Percentiles rank a stretch among this genome's conserved stretches.
phyloP scores from a whole-genome alignment of 164 flowering plant genomes.

The Sextonia rubra region DNA sequence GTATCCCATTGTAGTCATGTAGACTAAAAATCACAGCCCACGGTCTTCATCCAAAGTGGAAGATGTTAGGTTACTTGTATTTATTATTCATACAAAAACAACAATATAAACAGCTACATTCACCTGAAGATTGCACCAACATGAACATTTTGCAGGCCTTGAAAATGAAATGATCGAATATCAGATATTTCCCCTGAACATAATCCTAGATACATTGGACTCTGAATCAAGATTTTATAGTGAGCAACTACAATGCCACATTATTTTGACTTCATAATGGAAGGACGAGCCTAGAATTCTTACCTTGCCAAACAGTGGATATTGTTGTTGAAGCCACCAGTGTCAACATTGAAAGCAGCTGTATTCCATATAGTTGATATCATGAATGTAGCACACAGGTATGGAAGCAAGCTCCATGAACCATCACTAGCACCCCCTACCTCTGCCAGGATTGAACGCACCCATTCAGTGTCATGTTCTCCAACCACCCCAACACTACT shows the following conservation, averaged over 20 bases:
- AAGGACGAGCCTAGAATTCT: background rate
- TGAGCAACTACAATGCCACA: background rate
- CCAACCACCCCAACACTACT: constrained; percentile 47
- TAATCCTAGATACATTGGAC: background rate
- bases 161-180: background rate
- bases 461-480: constrained; percentile 89
- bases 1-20: background rate
- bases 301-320: constrained; percentile 91
- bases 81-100: background rate
- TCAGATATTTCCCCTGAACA: background rate
- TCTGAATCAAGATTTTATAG: background rate
- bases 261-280: background rate
- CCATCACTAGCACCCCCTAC: constrained; percentile 85
- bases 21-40: background rate
- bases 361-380: constrained; percentile 79
- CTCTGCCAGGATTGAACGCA: constrained; percentile 71
- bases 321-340: constrained; percentile 91
- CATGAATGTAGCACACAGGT: constrained; percentile 79
- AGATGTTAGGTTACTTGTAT: background rate
- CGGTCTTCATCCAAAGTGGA: background rate
- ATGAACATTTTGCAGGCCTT: background rate
- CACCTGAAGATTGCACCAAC: background rate
- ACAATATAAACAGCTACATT: background rate
- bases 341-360: constrained; percentile 77
- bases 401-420: constrained; percentile 87